phyloP scores from a whole-genome alignment of 2,329 filamentous ascomycete genomes.

The Penicillium paneum region DNA sequence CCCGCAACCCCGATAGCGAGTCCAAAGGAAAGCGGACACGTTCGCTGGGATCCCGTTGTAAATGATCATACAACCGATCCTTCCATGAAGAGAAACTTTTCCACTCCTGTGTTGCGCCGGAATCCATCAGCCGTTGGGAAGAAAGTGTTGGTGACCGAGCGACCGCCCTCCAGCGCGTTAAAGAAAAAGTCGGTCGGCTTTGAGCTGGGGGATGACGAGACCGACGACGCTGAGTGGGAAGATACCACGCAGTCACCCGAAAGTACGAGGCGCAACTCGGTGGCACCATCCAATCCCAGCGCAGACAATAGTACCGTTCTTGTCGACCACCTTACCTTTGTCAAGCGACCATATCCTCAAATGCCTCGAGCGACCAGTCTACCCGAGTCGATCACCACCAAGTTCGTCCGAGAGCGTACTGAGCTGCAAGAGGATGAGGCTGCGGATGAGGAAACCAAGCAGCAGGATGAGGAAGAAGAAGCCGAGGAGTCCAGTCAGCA shows the following conservation, averaged over 20 bases:
- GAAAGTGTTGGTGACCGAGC: slow-evolving; percentile 38
- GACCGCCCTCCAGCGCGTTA: slow-evolving; percentile 33
- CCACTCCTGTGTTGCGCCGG: slow-evolving; percentile 42
- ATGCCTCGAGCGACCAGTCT: slow-evolving; percentile 39
- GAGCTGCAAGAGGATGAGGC: slow-evolving; percentile 19
- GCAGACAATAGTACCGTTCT: slow-evolving; percentile 35
- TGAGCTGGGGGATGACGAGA: slow-evolving; percentile 44
- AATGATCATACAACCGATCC: slow-evolving; percentile 33
- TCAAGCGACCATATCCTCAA: slow-evolving; percentile 41
- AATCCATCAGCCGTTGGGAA: slow-evolving; percentile 40
- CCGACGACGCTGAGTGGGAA: slow-evolving; percentile 48
- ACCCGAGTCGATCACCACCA: slow-evolving; percentile 37
- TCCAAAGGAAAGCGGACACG: slow-evolving; percentile 36
- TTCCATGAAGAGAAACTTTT: slow-evolving; percentile 47
- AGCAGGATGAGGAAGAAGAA: slow-evolving; percentile 19
- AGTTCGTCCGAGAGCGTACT: slow-evolving; percentile 27
- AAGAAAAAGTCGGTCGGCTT: slow-evolving; percentile 49
- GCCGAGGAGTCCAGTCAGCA: slow-evolving; percentile 20
- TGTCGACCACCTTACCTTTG: slow-evolving; percentile 41
- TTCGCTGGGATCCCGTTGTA: slow-evolving; percentile 44
- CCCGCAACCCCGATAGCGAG: slow-evolving; percentile 44
- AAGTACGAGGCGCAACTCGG: slow-evolving; percentile 46
- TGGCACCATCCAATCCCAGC: slow-evolving; percentile 36
- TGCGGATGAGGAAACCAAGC: slow-evolving; percentile 17
- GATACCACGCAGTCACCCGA: slow-evolving; percentile 49